Base-by-base conservation (phyloP, 352 stramenopile genomes). In the Globisporangium viniferum region DNA sequence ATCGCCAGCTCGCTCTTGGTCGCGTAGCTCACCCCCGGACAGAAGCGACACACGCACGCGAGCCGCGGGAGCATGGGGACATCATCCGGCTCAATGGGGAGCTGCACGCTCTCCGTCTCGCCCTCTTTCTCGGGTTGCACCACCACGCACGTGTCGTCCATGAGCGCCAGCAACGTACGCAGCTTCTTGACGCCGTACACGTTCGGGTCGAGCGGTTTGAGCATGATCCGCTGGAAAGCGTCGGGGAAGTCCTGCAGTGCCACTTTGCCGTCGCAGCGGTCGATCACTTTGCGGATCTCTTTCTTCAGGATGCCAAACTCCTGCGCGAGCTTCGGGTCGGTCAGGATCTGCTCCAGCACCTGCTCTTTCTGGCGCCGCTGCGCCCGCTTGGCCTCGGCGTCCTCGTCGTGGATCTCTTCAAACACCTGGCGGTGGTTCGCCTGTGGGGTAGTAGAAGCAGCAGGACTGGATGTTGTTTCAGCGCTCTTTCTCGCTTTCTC, bases 161-260 rank as follows among this genome's bases (percentile, higher is more conserved):
- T 74, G 41, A 92, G 51, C 48, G 75, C 66, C 1, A 91, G 68
- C 31, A 92, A 60, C 5, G 78, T 91, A 15, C 82, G 77, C 71
- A 95, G 73, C 72, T 95, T 93, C 78, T 95, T 93, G 66, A 95
- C 78, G 0, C 84, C 82, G 59, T 82, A 93, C 24, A 62, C 70
- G 20, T 39, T 70, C 0, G 84, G 80, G 15, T 80, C 77, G 31
- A 95, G 70, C 9, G 82, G 54, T 51, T 92, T 93, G 60, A 91
- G 81, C 78, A 93, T 92, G 48, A 86, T 74, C 54, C 79, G 73
- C 63, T 91, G 81, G 60, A 83, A 93, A 20, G 67, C 69, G 2
- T 39, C 36, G 0, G 81, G 75, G 41, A 95, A 92, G 2, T 83
- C 72, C 15, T 71, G 70, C 24, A 93, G 49, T 14, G 80, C 64